Evolutionary conservation across 1,139 yeast genomes (phyloP).

Genomic region (Hyphopichia pseudoburtonii): DNA sequence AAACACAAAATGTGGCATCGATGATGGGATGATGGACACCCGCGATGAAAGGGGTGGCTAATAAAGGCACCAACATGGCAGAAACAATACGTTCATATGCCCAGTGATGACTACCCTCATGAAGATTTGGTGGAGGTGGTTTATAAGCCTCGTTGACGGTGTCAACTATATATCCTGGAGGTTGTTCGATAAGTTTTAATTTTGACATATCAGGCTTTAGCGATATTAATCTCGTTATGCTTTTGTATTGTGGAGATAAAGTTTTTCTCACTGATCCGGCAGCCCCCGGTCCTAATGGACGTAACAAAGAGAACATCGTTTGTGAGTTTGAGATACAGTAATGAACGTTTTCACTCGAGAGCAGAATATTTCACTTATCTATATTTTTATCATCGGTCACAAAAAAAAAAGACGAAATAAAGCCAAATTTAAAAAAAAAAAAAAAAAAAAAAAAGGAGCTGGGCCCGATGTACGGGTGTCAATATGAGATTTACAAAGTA

Average conservation of each 20-base stretch:
- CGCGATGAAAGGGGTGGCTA: conserved; percentile 68
- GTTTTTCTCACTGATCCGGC: neutral
- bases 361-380: too few relatives aligned
- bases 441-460: neutral
- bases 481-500: neutral
- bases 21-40: conserved; percentile 64
- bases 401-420: too few relatives aligned
- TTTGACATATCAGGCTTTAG: conserved; percentile 49
- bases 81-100: conserved; percentile 72
- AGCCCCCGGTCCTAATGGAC: neutral
- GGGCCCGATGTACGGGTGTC: neutral
- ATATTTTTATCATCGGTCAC: too few relatives aligned
- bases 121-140: conserved; percentile 56
- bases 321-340: too few relatives aligned
- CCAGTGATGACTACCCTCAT: conserved; percentile 91
- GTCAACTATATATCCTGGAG: conserved; percentile 72
- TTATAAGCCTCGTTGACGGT: conserved; percentile 79
- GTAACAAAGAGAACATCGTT: neutral
- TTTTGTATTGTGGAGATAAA: neutral
- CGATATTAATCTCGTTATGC: conserved; percentile 21
- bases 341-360: too few relatives aligned
- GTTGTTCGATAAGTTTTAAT: conserved; percentile 61
- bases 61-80: conserved; percentile 70
- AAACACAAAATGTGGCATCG: conserved; percentile 66
- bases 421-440: too few relatives aligned